Evolutionary conservation across 2,329 filamentous ascomycete species (phyloP).

Genomic region (Claviceps spartinae): DNA sequence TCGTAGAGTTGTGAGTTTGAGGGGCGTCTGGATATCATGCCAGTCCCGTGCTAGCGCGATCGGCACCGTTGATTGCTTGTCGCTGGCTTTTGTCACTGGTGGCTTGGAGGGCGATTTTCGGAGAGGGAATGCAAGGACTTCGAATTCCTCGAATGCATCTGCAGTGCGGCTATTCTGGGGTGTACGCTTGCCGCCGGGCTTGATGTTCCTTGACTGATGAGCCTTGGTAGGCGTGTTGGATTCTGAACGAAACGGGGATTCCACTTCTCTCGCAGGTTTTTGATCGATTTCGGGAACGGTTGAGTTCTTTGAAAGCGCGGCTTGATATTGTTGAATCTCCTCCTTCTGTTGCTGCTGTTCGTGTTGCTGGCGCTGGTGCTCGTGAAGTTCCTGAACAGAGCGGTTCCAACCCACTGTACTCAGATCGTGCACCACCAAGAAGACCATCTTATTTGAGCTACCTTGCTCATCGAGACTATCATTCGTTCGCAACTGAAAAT

Average conservation of each 20-base stretch:
- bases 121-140: constrained; percentile 20
- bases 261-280: not conserved
- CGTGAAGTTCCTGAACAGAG: constrained; percentile 17
- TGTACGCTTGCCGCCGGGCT: not conserved
- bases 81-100: not conserved
- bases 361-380: not conserved
- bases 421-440: constrained; percentile 32
- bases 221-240: not conserved
- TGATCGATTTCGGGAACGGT: not conserved
- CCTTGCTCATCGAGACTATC: constrained; percentile 2
- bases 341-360: not conserved
- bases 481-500: constrained; percentile 23
- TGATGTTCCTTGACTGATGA: not conserved
- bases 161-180: constrained; percentile 15
- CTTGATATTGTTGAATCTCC: not conserved
- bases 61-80: constrained; percentile 10
- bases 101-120: constrained; percentile 5
- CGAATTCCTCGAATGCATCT: constrained; percentile 25
- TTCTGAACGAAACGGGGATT: not conserved
- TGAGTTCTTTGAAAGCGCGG: not conserved
- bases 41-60: constrained; percentile 27
- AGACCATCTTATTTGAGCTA: constrained; percentile 22
- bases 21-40: constrained; percentile 26
- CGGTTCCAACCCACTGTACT: constrained; percentile 35
- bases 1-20: constrained; percentile 37